Base-by-base conservation (phyloP, 768 basidiomycete species). In the Suillus variegatus region DNA sequence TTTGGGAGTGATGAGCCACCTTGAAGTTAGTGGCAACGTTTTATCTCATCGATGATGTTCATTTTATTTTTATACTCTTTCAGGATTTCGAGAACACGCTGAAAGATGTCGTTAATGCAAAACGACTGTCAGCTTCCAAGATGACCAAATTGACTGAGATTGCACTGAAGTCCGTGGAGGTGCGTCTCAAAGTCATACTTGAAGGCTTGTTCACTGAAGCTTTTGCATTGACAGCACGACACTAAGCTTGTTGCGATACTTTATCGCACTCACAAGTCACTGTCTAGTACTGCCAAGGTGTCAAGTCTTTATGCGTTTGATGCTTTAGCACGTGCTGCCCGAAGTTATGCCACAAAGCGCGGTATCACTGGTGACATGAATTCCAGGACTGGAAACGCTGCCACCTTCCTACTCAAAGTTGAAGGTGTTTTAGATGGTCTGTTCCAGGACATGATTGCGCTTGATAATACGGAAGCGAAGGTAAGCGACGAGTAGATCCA, bases 291-390 rank as follows among this genome's bases (percentile, higher is more conserved):
- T 13, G 82, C 84, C 67, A 97, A 98, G 75, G 86, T 96, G 65
- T 88, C 87, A 46, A 95, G 94, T 78, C 82, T 99, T 60, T 99
- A 99, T 78, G 88, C 91, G 47, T 93, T 99, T 74, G 96, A 99
- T 79, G 93, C 96, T 22, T 84, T 99, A 66, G 86, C 94, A 51
- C 89, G 97, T 65, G 95, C 90, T 20, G 94, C 94, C 22, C 84
- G 88, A 65, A 81, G 82, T 65, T 82, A 88, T 56, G 87, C 82
- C 54, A 87, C 80, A 71, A 95, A 95, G 75, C 84, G 86, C 61
- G 81, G 82, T 61, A 73, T 87, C 35, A 80, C 84, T 68, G 85
- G 82, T 68, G 87, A 90, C 70, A 70, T 82, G 58, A 84, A 82
- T 64, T 79, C 85, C 46, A 78, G 77, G 61, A 84, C 84, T 67